Conservation (phyloP, 768 basidiomycete genomes). For the Trametes cinnabarina region DNA sequence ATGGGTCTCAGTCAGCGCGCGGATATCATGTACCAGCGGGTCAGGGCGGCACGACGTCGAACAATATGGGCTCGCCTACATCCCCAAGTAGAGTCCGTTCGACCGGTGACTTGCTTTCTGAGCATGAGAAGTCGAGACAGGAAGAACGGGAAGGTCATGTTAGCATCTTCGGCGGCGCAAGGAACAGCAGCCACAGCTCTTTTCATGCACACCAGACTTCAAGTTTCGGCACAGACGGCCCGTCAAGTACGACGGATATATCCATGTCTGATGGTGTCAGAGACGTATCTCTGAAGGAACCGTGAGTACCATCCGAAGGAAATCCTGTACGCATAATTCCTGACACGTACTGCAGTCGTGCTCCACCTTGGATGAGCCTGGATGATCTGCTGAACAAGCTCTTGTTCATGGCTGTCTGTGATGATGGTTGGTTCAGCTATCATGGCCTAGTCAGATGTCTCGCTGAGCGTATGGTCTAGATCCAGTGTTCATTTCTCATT, state of each 20-base stretch:
- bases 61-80: slow-evolving; percentile 33
- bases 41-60: slow-evolving; percentile 15
- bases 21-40: slow-evolving; percentile 5
- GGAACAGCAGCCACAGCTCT: slow-evolving; percentile 14
- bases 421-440: slow-evolving; percentile 60
- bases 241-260: slow-evolving; percentile 18
- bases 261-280: slow-evolving; percentile 23
- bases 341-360: slow-evolving; percentile 37
- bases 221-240: slow-evolving; percentile 10
- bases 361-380: slow-evolving; percentile 69
- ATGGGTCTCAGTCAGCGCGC: slow-evolving; percentile 4
- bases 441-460: neutral
- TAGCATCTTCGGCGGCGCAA: neutral
- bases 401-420: slow-evolving; percentile 78
- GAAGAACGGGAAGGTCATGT: slow-evolving; percentile 21
- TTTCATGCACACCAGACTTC: slow-evolving; percentile 6
- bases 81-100: slow-evolving; percentile 57
- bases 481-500: slow-evolving; percentile 72
- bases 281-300: slow-evolving; percentile 39
- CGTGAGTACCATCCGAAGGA: slow-evolving; percentile 39
- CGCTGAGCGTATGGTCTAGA: slow-evolving; percentile 42
- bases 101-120: slow-evolving; percentile 51
- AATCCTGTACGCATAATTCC: neutral
- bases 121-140: slow-evolving; percentile 30
- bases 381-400: slow-evolving; percentile 82